phyloP scores from a whole-genome alignment of 73 alveolate genomes.

The Blepharisma stoltei region DNA sequence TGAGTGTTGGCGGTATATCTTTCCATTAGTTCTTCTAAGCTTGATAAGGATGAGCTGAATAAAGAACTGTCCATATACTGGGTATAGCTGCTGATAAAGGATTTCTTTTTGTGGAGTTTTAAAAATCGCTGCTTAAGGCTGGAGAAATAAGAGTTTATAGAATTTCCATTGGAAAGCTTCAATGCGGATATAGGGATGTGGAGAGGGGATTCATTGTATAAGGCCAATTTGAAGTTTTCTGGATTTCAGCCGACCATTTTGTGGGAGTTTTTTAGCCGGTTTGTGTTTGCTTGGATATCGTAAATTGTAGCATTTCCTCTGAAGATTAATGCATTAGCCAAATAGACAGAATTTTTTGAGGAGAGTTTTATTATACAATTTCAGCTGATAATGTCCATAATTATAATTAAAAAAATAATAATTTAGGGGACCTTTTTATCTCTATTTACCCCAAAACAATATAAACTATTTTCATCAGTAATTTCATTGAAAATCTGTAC shows the following conservation, averaged over 20 bases:
- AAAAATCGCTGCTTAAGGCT: constrained; percentile 69
- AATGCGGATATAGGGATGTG: no score
- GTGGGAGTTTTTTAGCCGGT: constrained; percentile 73
- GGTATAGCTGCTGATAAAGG: constrained; percentile 86
- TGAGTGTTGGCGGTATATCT: constrained; percentile 26
- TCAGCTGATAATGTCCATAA: no score
- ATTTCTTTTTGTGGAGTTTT: constrained; percentile 84
- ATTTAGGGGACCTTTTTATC: no score
- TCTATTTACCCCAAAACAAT: no score
- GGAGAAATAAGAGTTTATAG: constrained; percentile 60
- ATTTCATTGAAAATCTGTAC: constrained; percentile 94
- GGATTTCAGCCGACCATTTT: constrained; percentile 83
- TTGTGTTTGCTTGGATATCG: constrained; percentile 84
- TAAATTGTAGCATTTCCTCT: constrained; percentile 95
- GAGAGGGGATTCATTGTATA: constrained; percentile 40
- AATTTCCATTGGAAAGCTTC: constrained; percentile 81
- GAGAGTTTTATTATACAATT: constrained; percentile 76
- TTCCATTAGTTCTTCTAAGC: constrained; percentile 45
- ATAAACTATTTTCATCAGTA: constrained; percentile 54
- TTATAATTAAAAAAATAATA: no score
- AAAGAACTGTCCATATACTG: constrained; percentile 82
- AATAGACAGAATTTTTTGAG: constrained; percentile 76
- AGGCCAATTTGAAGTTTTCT: constrained; percentile 97
- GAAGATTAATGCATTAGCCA: constrained; percentile 92
- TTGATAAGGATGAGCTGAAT: constrained; percentile 56